Percentiles rank a stretch among this genome's conserved stretches.
phyloP scores from a whole-genome alignment of 108 stramenopile species.

The Hondaea fermentalgiana region DNA sequence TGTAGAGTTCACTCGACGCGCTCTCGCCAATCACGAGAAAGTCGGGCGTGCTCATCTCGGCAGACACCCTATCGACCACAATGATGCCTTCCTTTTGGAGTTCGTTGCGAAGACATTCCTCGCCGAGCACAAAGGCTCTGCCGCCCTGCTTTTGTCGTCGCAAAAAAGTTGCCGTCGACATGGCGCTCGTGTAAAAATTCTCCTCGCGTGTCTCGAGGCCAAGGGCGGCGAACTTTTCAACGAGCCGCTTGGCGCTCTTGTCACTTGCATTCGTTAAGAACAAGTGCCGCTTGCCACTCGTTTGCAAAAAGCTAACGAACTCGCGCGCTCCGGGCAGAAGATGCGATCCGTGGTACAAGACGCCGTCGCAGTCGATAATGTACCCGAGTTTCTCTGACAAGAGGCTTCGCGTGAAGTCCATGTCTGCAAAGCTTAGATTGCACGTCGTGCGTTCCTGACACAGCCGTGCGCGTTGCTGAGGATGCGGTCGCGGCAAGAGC shows the following conservation, averaged over 20 bases:
- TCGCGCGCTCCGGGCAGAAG: neutral
- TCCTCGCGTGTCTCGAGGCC: neutral
- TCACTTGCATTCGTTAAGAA: conserved; percentile 3
- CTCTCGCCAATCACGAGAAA: neutral
- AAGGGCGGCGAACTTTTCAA: neutral
- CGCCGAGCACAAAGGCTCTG: neutral
- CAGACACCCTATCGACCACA: neutral
- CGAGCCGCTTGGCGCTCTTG: neutral
- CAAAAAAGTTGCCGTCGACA: neutral
- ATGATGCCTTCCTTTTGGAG: neutral
- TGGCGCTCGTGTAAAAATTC: conserved; percentile 1
- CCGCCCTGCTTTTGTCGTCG: neutral
- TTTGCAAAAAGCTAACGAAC: neutral
- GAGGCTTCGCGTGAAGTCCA: neutral
- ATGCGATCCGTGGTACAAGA: neutral
- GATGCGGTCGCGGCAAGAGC: no score
- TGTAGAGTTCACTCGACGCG: neutral
- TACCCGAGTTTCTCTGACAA: neutral
- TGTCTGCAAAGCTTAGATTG: neutral
- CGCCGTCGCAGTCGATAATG: conserved; percentile 5
- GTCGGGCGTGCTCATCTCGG: neutral
- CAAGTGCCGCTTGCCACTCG: neutral
- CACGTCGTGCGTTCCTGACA: neutral
- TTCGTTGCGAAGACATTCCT: neutral
- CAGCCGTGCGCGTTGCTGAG: neutral